phyloP scores from a whole-genome alignment of 257 asterid genomes.

The Anisodus acutangulus region DNA sequence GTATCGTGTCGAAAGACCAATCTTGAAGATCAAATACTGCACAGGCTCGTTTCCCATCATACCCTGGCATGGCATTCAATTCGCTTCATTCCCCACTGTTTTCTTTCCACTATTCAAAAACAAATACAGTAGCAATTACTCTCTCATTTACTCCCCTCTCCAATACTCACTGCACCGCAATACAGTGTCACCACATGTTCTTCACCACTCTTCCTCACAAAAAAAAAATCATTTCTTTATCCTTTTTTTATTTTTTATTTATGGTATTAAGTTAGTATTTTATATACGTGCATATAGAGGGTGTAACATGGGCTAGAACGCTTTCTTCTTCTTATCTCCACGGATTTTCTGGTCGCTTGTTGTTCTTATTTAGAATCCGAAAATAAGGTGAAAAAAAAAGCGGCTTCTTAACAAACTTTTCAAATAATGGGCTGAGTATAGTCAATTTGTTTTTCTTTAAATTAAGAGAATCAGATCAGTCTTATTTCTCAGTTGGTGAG shows the following conservation, averaged over 20 bases:
- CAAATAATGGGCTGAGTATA: conserved; percentile 40
- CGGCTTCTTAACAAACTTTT: conserved; percentile 19
- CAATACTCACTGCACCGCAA: conserved; percentile 25
- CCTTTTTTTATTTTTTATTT: not conserved
- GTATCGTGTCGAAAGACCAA: conserved; percentile 28
- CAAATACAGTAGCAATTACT: conserved; percentile 30
- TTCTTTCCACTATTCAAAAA: conserved; percentile 31
- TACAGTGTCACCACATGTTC: conserved; percentile 40
- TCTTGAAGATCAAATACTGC: conserved; percentile 31
- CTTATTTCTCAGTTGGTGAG: not conserved
- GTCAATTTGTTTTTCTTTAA: not conserved
- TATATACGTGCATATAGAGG: not conserved
- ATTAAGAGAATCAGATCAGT: not conserved
- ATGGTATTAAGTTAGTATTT: not conserved
- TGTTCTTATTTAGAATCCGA: conserved; percentile 25
- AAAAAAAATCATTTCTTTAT: not conserved
- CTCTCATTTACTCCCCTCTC: conserved; percentile 35
- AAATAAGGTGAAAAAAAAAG: conserved; percentile 29
- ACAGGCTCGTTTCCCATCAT: conserved; percentile 51
- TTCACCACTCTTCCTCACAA: conserved; percentile 34
- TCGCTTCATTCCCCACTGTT: conserved; percentile 32
- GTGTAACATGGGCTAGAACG: conserved; percentile 44
- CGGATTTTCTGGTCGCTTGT: conserved; percentile 45
- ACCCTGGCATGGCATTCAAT: conserved; percentile 53
- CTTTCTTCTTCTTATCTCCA: conserved; percentile 40